Evolutionary conservation across 106 monocot genomes (phyloP).

Genomic region (Phalaenopsis aphrodite): DNA sequence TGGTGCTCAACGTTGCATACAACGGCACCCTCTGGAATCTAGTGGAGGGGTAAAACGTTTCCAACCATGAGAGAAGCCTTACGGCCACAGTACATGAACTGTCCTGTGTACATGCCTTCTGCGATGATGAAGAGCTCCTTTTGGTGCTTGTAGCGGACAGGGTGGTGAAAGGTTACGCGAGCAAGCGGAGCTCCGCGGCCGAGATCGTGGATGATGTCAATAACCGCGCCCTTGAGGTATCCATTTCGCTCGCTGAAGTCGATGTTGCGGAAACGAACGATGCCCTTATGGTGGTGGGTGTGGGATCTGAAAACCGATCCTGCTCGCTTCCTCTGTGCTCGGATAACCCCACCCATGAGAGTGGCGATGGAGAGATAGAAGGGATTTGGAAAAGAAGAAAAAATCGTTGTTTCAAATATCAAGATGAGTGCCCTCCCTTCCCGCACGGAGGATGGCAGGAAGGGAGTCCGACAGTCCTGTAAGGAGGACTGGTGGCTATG

Average conservation of each 20-base stretch:
- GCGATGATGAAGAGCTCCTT: conserved; percentile 54
- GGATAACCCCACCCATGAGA: too few species aligned
- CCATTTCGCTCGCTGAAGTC: conserved; percentile 61
- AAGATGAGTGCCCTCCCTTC: too few species aligned
- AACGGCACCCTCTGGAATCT: conserved; percentile 30
- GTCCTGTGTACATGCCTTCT: conserved; percentile 54
- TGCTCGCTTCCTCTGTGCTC: too few species aligned
- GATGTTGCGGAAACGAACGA: conserved; percentile 21
- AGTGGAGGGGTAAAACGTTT: conserved; percentile 33
- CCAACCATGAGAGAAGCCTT: conserved; percentile 53
- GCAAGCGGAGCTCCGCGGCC: conserved; percentile 45
- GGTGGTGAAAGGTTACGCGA: conserved; percentile 32
- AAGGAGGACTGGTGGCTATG: too few species aligned
- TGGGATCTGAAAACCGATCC: too few species aligned
- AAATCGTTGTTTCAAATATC: too few species aligned
- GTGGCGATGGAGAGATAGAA: too few species aligned
- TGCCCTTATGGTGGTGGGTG: too few species aligned
- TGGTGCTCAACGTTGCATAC: conserved; percentile 37
- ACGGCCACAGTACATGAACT: conserved; percentile 47
- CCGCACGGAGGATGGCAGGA: too few species aligned
- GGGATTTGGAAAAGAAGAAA: too few species aligned
- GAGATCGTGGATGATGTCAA: conserved; percentile 57
- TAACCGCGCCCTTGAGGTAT: conserved; percentile 44
- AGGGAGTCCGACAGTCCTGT: too few species aligned
- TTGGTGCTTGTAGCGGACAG: conserved; percentile 52